Evolutionary conservation across 345 rosid genomes (phyloP).

Genomic region (Crucihimalaya himalaica): DNA sequence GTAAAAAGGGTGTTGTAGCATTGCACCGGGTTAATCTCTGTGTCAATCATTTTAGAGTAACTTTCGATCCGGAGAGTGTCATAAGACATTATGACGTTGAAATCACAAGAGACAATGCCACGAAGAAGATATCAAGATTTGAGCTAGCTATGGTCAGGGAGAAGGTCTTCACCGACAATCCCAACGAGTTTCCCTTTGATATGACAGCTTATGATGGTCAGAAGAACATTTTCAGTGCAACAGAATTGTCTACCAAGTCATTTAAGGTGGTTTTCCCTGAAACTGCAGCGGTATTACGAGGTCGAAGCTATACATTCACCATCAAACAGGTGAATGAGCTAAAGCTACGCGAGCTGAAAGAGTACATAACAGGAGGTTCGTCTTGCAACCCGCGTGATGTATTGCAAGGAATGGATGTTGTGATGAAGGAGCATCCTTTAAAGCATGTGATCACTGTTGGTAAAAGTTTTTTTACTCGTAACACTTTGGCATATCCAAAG

Average conservation of each 20-base stretch:
- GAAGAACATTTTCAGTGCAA: slow-evolving; percentile 77
- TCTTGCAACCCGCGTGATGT: slow-evolving; percentile 62
- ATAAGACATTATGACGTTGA: slow-evolving; percentile 70
- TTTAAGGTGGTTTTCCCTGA: slow-evolving; percentile 49
- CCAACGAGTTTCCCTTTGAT: slow-evolving; percentile 46
- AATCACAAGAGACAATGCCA: slow-evolving; percentile 44
- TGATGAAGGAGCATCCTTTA: slow-evolving; percentile 84
- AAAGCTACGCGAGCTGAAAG: slow-evolving; percentile 56
- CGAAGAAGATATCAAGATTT: slow-evolving; percentile 47
- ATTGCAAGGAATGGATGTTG: slow-evolving; percentile 86
- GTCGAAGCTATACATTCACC: slow-evolving; percentile 40
- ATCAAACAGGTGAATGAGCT: slow-evolving; percentile 69
- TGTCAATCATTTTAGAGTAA: slow-evolving; percentile 69
- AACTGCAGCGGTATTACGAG: no score
- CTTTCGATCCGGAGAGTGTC: slow-evolving; percentile 46
- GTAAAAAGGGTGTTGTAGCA: slow-evolving; percentile 53
- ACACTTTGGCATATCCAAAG: not conserved
- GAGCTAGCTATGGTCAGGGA: slow-evolving; percentile 51
- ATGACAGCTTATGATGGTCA: slow-evolving; percentile 86
- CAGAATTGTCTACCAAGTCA: slow-evolving; percentile 48
- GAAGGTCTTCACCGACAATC: slow-evolving; percentile 54
- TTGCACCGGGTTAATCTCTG: slow-evolving; percentile 43
- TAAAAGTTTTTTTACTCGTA: slow-evolving; percentile 53
- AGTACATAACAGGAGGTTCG: slow-evolving; percentile 48
- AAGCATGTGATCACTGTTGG: slow-evolving; percentile 63